phyloP scores from a whole-genome alignment of 148 eudicot species.

The Polygonum aviculare region DNA sequence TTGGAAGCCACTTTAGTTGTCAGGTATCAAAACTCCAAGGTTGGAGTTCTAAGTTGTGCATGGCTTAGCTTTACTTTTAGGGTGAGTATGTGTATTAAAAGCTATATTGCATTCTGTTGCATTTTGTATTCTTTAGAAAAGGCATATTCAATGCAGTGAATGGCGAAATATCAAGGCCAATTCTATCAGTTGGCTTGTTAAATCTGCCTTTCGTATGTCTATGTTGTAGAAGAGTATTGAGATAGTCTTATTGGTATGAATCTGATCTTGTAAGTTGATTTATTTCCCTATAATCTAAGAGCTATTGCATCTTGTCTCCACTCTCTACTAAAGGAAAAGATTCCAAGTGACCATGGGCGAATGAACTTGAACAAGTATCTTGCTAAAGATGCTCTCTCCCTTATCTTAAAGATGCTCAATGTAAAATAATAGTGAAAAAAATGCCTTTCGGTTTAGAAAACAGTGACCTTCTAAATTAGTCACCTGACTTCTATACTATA shows the following conservation, averaged over 20 bases:
- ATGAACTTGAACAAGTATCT: not conserved
- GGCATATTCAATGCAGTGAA: not conserved
- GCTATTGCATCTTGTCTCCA: not conserved
- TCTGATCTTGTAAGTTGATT: constrained; percentile 1
- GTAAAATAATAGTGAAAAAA: not conserved
- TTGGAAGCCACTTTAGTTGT: not conserved
- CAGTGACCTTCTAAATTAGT: not conserved
- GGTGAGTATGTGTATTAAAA: not conserved
- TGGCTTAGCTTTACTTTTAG: constrained; percentile 3
- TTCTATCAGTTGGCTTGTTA: not conserved
- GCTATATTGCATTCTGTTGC: not conserved
- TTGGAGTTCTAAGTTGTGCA: not conserved
- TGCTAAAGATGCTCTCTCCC: not conserved
- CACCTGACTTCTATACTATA: not conserved
- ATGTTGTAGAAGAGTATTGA: not conserved
- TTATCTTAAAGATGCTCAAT: not conserved
- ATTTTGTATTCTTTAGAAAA: constrained; percentile 6
- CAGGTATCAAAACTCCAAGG: not conserved
- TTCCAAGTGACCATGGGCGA: not conserved
- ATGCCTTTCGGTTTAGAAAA: not conserved
- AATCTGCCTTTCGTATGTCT: not conserved
- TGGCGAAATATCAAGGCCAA: not conserved
- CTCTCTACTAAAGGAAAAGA: not conserved
- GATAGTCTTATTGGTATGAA: not conserved
- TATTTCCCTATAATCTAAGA: not conserved